Evolutionary conservation across 1,284 basidiomycete species (phyloP).

Genomic region (Takashimella koratensis): DNA sequence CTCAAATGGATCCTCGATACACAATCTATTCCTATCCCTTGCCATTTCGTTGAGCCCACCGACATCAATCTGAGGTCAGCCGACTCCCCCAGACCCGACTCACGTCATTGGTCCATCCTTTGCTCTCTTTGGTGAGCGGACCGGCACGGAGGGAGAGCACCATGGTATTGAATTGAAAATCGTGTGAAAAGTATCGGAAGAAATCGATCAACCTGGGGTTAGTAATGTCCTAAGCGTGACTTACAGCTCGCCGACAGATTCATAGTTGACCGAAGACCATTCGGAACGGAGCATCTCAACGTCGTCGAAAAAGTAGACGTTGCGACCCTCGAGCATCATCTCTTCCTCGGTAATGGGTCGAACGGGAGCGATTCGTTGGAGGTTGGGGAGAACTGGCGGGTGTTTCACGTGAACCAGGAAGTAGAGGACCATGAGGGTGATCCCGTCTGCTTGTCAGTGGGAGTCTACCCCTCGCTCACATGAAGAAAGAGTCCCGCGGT

Average conservation of each 20-base stretch:
- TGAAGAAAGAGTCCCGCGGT: slow-evolving; percentile 91
- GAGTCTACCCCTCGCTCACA: slow-evolving; percentile 47
- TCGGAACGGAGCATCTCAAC: slow-evolving; percentile 79
- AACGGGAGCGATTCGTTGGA: slow-evolving; percentile 81
- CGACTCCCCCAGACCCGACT: slow-evolving; percentile 28
- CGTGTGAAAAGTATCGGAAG: slow-evolving; percentile 92
- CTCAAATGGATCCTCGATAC: slow-evolving; percentile 98
- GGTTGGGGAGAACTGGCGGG: slow-evolving; percentile 84
- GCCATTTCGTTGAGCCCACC: slow-evolving; percentile 61
- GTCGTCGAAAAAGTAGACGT: slow-evolving; percentile 97
- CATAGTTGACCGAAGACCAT: slow-evolving; percentile 90
- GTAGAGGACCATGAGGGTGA: slow-evolving; percentile 95
- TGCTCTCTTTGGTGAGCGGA: slow-evolving; percentile 79
- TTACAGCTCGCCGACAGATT: slow-evolving; percentile 87
- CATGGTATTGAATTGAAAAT: slow-evolving; percentile 86
- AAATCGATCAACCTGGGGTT: slow-evolving; percentile 81
- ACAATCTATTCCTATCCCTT: slow-evolving; percentile 84
- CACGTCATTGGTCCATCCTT: slow-evolving; percentile 92
- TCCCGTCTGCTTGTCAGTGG: slow-evolving; percentile 62
- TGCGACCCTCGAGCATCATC: slow-evolving; percentile 76
- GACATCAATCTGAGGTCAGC: slow-evolving; percentile 47
- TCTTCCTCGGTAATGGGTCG: slow-evolving; percentile 83
- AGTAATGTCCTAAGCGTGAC: slow-evolving; percentile 34
- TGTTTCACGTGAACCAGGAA: slow-evolving; percentile 96
- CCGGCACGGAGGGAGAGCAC: slow-evolving; percentile 90